Evolutionary conservation across 306 rosid genomes (phyloP).

Genomic region (Dryas alaskensis): DNA sequence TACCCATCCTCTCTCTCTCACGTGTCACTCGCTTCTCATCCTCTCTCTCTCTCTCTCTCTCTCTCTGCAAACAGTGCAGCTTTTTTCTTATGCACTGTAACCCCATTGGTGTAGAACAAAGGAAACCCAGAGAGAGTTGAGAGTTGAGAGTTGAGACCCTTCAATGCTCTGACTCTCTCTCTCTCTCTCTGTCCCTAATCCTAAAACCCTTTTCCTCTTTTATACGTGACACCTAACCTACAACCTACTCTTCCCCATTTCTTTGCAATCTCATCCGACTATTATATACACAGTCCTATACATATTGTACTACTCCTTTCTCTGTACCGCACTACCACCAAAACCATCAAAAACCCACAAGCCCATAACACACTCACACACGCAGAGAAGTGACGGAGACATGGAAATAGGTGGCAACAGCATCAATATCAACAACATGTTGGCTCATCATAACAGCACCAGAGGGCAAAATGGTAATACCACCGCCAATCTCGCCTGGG

Average conservation of each 20-base stretch:
- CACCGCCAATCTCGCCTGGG: constrained; percentile 41
- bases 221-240: constrained; percentile 14
- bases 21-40: constrained; percentile 25
- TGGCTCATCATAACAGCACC: constrained; percentile 31
- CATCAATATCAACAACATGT: constrained; percentile 23
- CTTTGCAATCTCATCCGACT: background rate
- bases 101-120: constrained; percentile 29
- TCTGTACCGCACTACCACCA: background rate
- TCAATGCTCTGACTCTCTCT: constrained; percentile 15
- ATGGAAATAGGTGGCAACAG: constrained; percentile 69
- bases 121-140: constrained; percentile 9
- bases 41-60: background rate
- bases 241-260: constrained; percentile 5
- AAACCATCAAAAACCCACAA: background rate
- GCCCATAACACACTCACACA: background rate
- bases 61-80: constrained; percentile 27
- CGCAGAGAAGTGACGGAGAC: background rate
- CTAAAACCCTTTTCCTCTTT: constrained; percentile 3
- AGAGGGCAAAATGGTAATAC: constrained; percentile 46
- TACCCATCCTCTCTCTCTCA: constrained; percentile 15
- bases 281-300: no score
- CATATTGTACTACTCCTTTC: background rate
- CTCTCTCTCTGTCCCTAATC: background rate
- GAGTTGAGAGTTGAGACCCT: constrained; percentile 1
- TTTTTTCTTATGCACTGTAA: constrained; percentile 21